phyloP scores from a whole-genome alignment of 768 basidiomycete species.

The Mycena metata region DNA sequence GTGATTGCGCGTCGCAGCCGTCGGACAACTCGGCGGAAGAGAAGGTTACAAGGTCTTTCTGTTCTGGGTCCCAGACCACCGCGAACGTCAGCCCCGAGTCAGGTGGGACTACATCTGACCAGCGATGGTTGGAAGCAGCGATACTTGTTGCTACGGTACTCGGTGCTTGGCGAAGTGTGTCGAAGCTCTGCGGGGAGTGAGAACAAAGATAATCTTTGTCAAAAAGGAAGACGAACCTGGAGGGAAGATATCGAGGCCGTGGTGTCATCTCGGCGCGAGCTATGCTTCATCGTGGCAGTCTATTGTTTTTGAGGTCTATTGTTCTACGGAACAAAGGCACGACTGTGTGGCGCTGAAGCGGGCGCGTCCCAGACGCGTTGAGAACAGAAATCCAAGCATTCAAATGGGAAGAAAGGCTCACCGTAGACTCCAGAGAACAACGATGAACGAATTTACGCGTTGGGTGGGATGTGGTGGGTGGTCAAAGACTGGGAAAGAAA shows the following conservation, averaged over 20 bases:
- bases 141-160: conserved; percentile 22
- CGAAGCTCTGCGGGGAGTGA: conserved; percentile 25
- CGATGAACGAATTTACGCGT: background rate
- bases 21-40: conserved; percentile 62
- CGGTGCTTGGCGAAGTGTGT: conserved; percentile 27
- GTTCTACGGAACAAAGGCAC: conserved; percentile 20
- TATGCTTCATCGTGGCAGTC: conserved; percentile 12
- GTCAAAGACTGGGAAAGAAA: conserved; percentile 22
- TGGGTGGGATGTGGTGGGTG: conserved; percentile 1
- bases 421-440: conserved; percentile 14
- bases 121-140: conserved; percentile 52
- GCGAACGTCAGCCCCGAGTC: conserved; percentile 71
- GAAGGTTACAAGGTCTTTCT: conserved; percentile 67
- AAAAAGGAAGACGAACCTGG: conserved; percentile 21
- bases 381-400: background rate
- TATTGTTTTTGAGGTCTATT: conserved; percentile 11
- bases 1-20: conserved; percentile 6
- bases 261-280: conserved; percentile 14
- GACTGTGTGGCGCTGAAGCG: conserved; percentile 4
- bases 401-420: background rate
- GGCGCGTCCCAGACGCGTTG: conserved; percentile 28
- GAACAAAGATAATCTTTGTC: background rate
- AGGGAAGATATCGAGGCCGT: conserved; percentile 24
- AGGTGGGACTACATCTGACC: conserved; percentile 71
- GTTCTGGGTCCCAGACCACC: conserved; percentile 69